Percentiles rank a stretch among this genome's conserved stretches.
phyloP scores from a whole-genome alignment of 1,139 yeast species.

The Saccharomyces pastorianus region DNA sequence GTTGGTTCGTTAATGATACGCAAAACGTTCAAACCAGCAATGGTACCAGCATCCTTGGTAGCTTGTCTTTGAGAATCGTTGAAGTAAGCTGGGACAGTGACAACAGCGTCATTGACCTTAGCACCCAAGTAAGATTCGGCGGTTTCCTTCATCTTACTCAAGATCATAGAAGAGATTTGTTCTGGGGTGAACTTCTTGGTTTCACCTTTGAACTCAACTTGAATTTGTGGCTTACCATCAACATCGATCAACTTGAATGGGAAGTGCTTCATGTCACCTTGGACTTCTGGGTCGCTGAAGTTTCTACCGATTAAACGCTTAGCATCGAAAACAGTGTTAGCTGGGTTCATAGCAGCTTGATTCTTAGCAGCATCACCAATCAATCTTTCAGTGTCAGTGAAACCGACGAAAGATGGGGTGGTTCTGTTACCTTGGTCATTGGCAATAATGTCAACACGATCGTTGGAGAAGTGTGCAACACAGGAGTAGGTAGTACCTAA shows the following conservation, averaged over 20 bases:
- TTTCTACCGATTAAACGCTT: conserved; percentile 98
- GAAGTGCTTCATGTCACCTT: conserved; percentile 94
- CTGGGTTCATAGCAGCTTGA: conserved; percentile 97
- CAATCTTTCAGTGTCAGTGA: conserved; percentile 95
- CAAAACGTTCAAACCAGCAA: conserved; percentile 93
- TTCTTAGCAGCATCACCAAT: conserved; percentile 99
- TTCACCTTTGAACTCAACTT: conserved; percentile 93
- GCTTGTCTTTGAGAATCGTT: conserved; percentile 99
- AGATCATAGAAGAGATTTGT: conserved; percentile 94
- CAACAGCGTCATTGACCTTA: conserved; percentile 89
- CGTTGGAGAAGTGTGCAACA: conserved; percentile 88
- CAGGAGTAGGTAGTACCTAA: conserved; percentile 94
- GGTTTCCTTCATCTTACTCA: conserved; percentile 96
- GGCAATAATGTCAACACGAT: conserved; percentile 91
- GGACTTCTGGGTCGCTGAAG: conserved; percentile 83
- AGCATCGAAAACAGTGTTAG: conserved; percentile 95
- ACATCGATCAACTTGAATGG: conserved; percentile 90
- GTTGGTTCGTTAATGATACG: conserved; percentile 98
- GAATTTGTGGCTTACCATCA: conserved; percentile 83
- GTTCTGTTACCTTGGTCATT: conserved; percentile 99
- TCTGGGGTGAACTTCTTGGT: conserved; percentile 93
- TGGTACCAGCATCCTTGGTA: conserved; percentile 97
- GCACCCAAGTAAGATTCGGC: conserved; percentile 93
- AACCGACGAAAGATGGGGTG: conserved; percentile 97
- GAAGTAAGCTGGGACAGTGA: conserved; percentile 97